These are phyloP conservation scores for Berkeleyomyces basicola DNA, from an alignment of 2,329 filamentous ascomycete species.

Conservation along the genomic window DNA sequence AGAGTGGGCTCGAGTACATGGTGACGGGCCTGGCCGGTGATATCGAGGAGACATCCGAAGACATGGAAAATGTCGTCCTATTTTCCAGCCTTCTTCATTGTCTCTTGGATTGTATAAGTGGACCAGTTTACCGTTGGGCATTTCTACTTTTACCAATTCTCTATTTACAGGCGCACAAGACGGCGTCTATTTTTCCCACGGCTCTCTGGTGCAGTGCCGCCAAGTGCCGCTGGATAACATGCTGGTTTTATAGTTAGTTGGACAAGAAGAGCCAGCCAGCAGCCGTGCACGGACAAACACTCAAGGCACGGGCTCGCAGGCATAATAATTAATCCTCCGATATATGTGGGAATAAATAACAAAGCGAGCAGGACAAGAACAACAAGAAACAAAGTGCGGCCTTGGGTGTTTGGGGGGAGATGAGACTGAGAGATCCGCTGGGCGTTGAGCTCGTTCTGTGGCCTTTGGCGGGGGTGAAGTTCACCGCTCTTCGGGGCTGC, in stretches of 20 bases:
- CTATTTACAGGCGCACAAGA: not conserved
- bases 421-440: not conserved
- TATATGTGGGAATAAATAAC: not conserved
- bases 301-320: not conserved
- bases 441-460: not conserved
- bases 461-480: not conserved
- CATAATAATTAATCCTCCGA: not conserved
- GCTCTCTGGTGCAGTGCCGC: not conserved
- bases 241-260: not conserved
- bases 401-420: not conserved
- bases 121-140: not conserved
- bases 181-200: not conserved
- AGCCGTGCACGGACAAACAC: not conserved
- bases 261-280: not conserved
- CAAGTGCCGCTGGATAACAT: conserved; percentile 2
- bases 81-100: not conserved
- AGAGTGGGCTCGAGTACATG: no score
- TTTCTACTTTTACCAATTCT: not conserved
- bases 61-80: not conserved
- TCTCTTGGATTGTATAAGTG: not conserved
- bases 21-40: not conserved
- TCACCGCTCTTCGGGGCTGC: not conserved
- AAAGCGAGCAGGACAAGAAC: no score
- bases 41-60: not conserved
- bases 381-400: not conserved